These are phyloP conservation scores for Macrocystidia cucumis DNA, from an alignment of 1,284 basidiomycete genomes.

Conservation along the genomic window DNA sequence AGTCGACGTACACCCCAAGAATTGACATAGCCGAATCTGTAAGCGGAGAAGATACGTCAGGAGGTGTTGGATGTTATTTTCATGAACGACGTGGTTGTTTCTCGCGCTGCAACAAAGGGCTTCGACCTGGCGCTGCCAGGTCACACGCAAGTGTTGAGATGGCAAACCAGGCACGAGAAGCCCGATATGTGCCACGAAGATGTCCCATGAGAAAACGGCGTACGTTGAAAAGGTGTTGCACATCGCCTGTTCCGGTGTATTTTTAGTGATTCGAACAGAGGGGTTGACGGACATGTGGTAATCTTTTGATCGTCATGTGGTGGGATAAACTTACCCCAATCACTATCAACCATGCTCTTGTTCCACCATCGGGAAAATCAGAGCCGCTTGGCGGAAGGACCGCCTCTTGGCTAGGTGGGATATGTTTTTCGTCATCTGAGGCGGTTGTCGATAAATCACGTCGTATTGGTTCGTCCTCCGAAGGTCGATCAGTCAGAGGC, in stretches of 20 bases:
- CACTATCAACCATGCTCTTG: slow-evolving; percentile 44
- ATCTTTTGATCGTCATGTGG: no score
- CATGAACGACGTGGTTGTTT: no score
- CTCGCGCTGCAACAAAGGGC: no score
- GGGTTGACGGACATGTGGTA: no score
- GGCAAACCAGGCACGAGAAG: no score
- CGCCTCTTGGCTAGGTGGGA: background rate
- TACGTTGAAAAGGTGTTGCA: slow-evolving; percentile 36
- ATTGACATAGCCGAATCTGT: slow-evolving; percentile 37
- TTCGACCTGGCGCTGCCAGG: no score
- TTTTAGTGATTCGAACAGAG: slow-evolving; percentile 6
- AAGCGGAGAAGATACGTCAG: background rate
- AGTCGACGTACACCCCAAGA: slow-evolving; percentile 34
- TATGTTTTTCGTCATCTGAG: background rate
- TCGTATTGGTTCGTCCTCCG: no score
- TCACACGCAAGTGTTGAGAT: no score
- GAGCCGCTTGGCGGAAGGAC: slow-evolving; percentile 6
- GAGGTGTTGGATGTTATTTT: no score
- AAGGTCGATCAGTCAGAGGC: no score
- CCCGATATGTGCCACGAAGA: no score
- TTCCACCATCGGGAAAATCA: slow-evolving; percentile 41
- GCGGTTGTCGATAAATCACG: no score
- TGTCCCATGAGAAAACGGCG: slow-evolving; percentile 9
- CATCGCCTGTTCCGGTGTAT: slow-evolving; percentile 22
- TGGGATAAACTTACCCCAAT: slow-evolving; percentile 37